phyloP scores from a whole-genome alignment of 805 yeast genomes.

The Lipomyces spencermartinsiae region DNA sequence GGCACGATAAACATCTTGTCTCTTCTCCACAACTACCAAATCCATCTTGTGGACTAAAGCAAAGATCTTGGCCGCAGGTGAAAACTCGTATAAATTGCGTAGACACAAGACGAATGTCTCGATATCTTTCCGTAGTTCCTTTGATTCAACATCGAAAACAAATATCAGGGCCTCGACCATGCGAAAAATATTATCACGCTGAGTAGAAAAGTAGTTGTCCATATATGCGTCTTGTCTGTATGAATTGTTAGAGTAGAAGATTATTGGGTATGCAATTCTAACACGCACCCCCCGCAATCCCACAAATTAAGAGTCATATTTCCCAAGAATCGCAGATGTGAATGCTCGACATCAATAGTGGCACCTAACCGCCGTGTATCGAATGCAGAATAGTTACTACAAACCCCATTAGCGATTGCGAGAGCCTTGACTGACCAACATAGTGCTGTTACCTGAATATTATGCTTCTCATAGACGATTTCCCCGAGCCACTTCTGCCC shows the following conservation, averaged over 20 bases:
- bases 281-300: constrained; percentile 87
- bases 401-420: background rate
- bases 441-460: constrained; percentile 60
- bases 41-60: constrained; percentile 96
- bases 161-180: constrained; percentile 95
- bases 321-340: constrained; percentile 88
- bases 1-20: constrained; percentile 69
- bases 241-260: background rate
- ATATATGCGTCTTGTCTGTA: constrained; percentile 89
- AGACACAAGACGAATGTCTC: constrained; percentile 87
- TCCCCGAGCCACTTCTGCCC: constrained; percentile 89
- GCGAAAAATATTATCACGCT: constrained; percentile 88
- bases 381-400: constrained; percentile 90
- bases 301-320: constrained; percentile 94
- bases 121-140: constrained; percentile 89
- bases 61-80: constrained; percentile 91
- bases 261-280: background rate
- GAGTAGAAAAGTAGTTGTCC: constrained; percentile 90
- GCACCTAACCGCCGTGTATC: constrained; percentile 96
- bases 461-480: constrained; percentile 95
- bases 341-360: constrained; percentile 97
- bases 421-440: background rate
- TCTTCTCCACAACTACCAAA: constrained; percentile 56
- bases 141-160: constrained; percentile 94
- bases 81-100: constrained; percentile 77